Base-by-base conservation (phyloP, 2,329 filamentous ascomycete genomes). In the Claviceps paspali region DNA sequence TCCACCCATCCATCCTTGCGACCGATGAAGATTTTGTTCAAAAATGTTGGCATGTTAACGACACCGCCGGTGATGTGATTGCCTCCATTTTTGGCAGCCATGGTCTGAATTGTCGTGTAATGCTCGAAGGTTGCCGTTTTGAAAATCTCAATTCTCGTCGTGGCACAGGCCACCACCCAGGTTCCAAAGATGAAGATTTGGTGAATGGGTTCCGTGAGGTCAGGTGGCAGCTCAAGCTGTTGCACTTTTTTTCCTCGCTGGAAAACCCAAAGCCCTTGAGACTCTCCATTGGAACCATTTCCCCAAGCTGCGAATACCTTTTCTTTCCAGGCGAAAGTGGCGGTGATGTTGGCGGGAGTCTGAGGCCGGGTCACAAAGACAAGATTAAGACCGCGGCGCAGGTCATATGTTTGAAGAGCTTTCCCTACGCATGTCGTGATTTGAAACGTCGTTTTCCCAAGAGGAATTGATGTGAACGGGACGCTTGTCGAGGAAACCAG, bases 11-110 rank as follows among this genome's bases (percentile, higher is more conserved):
- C 91, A 55, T 98, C 86, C 44, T 73, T 73, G 49, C 85, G 78
- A 8, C 85, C 92, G 3, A 85, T 82, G 46, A 96, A 85, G 31
- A 98, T 73, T 60, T 98, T 98, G 67, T 98, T 98, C 42, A 98
- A 61, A 57, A 86, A 93, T 0, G 91, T 96, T 1, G 88, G 87
- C 79, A 96, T 85, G 50, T 75, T 92, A 53, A 77, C 81, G 47
- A 94, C 70, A 35, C 79, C 76, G 18, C 82, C 82, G 0, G 82
- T 85, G 40, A 95, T 75, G 46, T 78, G 64, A 47, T 76, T 79
- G 38, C 73, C 72, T 15, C 69, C 69, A 23, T 73, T 65, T 43
- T 62, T 63, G 1, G 67, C 61, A 1, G 70, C 63, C 41, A 71
- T 67, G 4, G 72, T 73, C 37, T 72, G 68, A 14, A 96, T 67